Evolutionary conservation across 306 rosid species (phyloP).

Genomic region (Delonix regia): DNA sequence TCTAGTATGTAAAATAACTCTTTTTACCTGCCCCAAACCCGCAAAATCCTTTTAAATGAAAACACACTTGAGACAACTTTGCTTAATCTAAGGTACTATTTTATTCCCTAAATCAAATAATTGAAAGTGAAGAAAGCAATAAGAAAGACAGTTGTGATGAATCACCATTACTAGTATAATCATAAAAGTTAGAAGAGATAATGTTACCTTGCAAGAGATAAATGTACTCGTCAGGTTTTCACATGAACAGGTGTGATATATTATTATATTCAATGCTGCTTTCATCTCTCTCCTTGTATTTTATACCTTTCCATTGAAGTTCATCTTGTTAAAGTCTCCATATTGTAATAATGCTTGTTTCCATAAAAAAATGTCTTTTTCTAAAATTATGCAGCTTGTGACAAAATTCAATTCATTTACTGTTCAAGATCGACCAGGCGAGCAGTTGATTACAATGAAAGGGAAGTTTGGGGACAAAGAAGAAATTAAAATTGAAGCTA

Average conservation of each 20-base stretch:
- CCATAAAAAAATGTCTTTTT: not conserved
- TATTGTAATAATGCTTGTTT: not conserved
- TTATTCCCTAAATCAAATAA: not conserved
- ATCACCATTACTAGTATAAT: not conserved
- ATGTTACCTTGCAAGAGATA: not conserved
- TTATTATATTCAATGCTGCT: not conserved
- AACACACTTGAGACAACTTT: not conserved
- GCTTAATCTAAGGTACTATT: not conserved
- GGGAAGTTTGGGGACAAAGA: slow-evolving; percentile 64
- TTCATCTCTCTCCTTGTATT: not conserved
- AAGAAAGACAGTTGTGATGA: not conserved
- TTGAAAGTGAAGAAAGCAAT: not conserved
- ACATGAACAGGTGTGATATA: not conserved
- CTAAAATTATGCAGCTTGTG: slow-evolving; percentile 53
- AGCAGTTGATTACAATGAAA: slow-evolving; percentile 67
- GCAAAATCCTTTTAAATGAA: not conserved
- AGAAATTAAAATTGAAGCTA: slow-evolving; percentile 70
- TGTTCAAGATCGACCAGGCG: slow-evolving; percentile 73
- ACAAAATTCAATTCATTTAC: slow-evolving; percentile 61
- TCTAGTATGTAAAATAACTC: not conserved
- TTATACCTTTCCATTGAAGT: not conserved
- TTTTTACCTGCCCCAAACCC: not conserved
- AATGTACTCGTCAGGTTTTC: not conserved
- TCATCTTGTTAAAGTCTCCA: not conserved
- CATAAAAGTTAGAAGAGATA: not conserved